These are phyloP conservation scores for Elongisporangium prolatum DNA, from an alignment of 352 stramenopile genomes.

Conservation along the genomic window DNA sequence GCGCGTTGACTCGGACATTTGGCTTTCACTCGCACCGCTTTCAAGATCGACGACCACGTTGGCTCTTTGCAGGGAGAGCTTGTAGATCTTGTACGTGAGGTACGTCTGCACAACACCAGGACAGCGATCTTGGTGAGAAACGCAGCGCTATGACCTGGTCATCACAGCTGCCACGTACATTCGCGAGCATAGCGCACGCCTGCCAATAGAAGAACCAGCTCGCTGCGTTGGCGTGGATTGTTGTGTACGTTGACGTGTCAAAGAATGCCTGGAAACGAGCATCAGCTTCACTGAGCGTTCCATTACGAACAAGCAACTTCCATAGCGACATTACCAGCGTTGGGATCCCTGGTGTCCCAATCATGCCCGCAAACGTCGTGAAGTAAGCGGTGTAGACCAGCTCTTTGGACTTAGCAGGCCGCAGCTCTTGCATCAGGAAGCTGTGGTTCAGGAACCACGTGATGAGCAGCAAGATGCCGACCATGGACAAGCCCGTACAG, in stretches of 20 bases:
- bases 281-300: neutral
- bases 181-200: constrained; percentile 37
- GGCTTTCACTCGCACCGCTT: constrained; percentile 4
- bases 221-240: constrained; percentile 34
- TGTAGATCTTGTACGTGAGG: constrained; percentile 49
- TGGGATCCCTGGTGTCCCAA: constrained; percentile 43
- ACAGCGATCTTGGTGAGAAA: constrained; percentile 5
- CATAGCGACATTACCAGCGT: constrained; percentile 24
- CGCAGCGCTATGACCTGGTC: no score
- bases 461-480: constrained; percentile 31
- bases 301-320: neutral
- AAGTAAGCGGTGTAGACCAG: constrained; percentile 19
- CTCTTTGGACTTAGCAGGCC: constrained; percentile 11
- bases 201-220: constrained; percentile 62
- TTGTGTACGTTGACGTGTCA: constrained; percentile 38
- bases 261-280: constrained; percentile 33
- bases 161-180: constrained; percentile 31
- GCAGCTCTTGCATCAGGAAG: constrained; percentile 32
- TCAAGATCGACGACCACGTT: constrained; percentile 26
- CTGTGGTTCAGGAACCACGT: constrained; percentile 52
- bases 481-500: constrained; percentile 38
- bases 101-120: constrained; percentile 19
- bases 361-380: constrained; percentile 21
- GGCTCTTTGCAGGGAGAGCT: constrained; percentile 17
- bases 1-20: constrained; percentile 13